Conservation (phyloP, 2,329 filamentous ascomycete genomes). For the Neurospora sp. region DNA sequence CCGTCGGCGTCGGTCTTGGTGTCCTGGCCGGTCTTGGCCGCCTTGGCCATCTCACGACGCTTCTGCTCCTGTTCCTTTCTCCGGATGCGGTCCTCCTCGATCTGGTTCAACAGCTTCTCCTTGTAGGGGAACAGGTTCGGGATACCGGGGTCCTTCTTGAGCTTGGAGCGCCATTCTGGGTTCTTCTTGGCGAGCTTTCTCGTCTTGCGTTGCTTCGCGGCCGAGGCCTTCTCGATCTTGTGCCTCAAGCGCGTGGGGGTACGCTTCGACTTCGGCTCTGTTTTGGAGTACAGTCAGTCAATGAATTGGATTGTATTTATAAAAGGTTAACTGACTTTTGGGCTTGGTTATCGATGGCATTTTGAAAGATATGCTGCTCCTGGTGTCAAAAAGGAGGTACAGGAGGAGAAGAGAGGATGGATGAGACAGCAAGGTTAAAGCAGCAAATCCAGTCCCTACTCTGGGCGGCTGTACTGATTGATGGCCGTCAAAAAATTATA, state of each 20-base stretch:
- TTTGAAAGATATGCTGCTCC: slow-evolving; percentile 10
- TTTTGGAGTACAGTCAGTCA: not conserved
- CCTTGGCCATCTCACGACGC: slow-evolving; percentile 63
- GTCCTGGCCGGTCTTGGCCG: slow-evolving; percentile 45
- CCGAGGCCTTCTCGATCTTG: slow-evolving; percentile 90
- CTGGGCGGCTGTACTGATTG: not conserved
- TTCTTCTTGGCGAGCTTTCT: slow-evolving; percentile 91
- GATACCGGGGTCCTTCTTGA: slow-evolving; percentile 97
- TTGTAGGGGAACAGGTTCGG: slow-evolving; percentile 98
- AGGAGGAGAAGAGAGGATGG: slow-evolving; percentile 3
- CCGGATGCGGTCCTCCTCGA: slow-evolving; percentile 74
- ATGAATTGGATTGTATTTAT: not conserved
- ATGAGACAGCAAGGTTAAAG: not conserved
- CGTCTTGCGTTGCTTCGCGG: slow-evolving; percentile 81
- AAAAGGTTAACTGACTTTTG: slow-evolving; percentile 32
- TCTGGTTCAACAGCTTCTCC: slow-evolving; percentile 86
- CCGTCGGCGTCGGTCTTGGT: slow-evolving; percentile 28
- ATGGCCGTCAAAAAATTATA: slow-evolving; percentile 15
- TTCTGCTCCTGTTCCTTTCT: slow-evolving; percentile 72
- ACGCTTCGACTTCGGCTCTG: slow-evolving; percentile 94
- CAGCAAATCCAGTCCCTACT: slow-evolving; percentile 1
- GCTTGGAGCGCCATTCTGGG: slow-evolving; percentile 86
- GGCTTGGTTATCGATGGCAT: slow-evolving; percentile 49
- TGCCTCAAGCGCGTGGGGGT: slow-evolving; percentile 79
- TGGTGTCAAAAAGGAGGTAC: not conserved